A percentile compares a stretch with the other conserved stretches of the same genome.
phyloP scores from a whole-genome alignment of 2,329 filamentous ascomycete species.

The Paecilomyces sp. region DNA sequence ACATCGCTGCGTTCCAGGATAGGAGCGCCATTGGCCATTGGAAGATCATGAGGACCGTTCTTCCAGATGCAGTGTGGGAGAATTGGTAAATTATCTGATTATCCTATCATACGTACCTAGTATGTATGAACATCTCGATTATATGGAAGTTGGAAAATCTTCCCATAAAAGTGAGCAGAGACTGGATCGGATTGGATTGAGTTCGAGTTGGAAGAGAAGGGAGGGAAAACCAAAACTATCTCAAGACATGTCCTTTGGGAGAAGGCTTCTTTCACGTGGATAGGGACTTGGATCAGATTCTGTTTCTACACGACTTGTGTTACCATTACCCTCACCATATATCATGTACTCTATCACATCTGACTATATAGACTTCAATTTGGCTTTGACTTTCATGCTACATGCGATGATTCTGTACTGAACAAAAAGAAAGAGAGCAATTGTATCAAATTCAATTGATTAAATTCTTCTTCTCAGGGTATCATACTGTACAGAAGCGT shows the following conservation, averaged over 20 bases:
- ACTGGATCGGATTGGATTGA: not conserved
- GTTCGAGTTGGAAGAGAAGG: not conserved
- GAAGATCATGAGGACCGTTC: conserved; percentile 79
- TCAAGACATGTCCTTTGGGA: not conserved
- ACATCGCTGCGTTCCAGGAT: conserved; percentile 65
- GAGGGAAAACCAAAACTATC: not conserved
- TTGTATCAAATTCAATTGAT: not conserved
- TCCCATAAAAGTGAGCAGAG: not conserved
- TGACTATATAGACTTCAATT: not conserved
- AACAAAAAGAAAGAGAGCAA: not conserved
- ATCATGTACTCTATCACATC: not conserved
- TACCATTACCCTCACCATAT: not conserved
- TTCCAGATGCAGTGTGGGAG: conserved; percentile 77
- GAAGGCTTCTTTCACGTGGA: not conserved
- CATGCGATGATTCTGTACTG: no score
- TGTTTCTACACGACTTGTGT: not conserved
- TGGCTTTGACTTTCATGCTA: not conserved
- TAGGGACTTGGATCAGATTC: not conserved
- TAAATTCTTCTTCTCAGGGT: not conserved
- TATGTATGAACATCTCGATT: not conserved
- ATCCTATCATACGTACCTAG: no score
- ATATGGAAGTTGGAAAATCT: not conserved
- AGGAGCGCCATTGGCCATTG: conserved; percentile 79
- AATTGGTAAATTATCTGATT: conserved; percentile 55
- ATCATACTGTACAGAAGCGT: not conserved